Evolutionary conservation across 208 protist genomes (phyloP), one percentile per base, ranked within the genome.

Genomic region (Trypanosoma theileri): DNA sequence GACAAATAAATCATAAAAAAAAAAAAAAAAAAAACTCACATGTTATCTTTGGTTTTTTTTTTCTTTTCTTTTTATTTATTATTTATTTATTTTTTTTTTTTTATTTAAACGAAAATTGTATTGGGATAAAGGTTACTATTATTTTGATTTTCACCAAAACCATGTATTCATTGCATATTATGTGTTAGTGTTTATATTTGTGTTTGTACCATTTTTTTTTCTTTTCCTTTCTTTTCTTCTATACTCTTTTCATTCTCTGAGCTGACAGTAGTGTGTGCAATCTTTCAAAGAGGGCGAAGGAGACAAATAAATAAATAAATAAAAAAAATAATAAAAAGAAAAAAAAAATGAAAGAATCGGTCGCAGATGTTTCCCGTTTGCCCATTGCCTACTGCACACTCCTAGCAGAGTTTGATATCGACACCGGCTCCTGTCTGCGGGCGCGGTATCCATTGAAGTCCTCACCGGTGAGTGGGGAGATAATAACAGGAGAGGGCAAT

Each of bases 401-500:
- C 28, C 67, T 94, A 13, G 84, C 84, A 1, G 88, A 94, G 76
- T 94, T 94, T 64, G 88, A 92, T 65, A 88, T 92, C 28, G 88
- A 94, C 61, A 84, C 59, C 0, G 85, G 88, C 4, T 75, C 85
- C 21, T 85, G 76, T 58, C 59, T 94, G 50, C 85, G 88, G 41
- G 73, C 82, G 7, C 78, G 53, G 50, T 89, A 88, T 61, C 83
- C 85, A n/a, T 21, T 11, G 4, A n/a, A 12, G 4, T 60, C 54
- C 1, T 12, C 14, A 0, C 3, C 31, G 3, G 40, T 26, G 10
- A 1, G 14, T 21, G 6, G 13, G 41, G 66, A 71, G 13, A 8
- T 14, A 9, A n/a, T 24, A 44, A 1, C 22, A 46, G 46, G 4
- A 11, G 60, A 66, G 24, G 60, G 60, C 14, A 66, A 57, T 45